A percentile compares a stretch with the other conserved stretches of the same genome.
phyloP scores from a whole-genome alignment of 1,284 basidiomycete species.

The Malassezia caprae region DNA sequence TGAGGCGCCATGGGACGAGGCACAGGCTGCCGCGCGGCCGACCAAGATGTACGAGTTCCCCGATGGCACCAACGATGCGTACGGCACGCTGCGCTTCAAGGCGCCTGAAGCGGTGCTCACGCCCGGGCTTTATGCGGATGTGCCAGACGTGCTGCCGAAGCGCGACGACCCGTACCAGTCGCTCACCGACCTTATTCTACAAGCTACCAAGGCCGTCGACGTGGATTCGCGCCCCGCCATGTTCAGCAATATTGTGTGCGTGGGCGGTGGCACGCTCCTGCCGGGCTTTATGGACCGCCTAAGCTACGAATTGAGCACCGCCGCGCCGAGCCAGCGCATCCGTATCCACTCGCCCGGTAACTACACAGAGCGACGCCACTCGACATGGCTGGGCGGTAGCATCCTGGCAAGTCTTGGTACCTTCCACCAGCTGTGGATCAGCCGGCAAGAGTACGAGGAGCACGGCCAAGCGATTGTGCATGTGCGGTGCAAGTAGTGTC shows the following conservation, averaged over 20 bases:
- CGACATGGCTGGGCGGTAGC: constrained; percentile 43
- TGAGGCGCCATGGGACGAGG: constrained; percentile 77
- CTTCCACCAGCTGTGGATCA: constrained; percentile 48
- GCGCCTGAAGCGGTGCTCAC: constrained; percentile 84
- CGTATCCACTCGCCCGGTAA: constrained; percentile 47
- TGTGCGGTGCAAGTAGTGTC: constrained; percentile 35
- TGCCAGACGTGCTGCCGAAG: constrained; percentile 17
- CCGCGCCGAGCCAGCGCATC: constrained; percentile 59
- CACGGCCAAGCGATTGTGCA: constrained; percentile 43
- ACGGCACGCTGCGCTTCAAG: constrained; percentile 68
- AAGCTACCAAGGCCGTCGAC: constrained; percentile 74
- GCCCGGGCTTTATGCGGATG: constrained; percentile 58
- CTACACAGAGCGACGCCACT: constrained; percentile 40
- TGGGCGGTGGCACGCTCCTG: constrained; percentile 79
- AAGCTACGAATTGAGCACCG: constrained; percentile 63
- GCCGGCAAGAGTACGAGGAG: constrained; percentile 46
- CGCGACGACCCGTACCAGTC: constrained; percentile 12
- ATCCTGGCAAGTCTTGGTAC: constrained; percentile 44
- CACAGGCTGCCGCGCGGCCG: constrained; percentile 54
- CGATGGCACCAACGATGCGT: constrained; percentile 78
- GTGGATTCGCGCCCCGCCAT: constrained; percentile 81
- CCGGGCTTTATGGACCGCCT: constrained; percentile 78
- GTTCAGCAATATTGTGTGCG: constrained; percentile 83
- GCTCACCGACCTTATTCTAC: constrained; percentile 57
- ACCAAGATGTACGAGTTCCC: constrained; percentile 75